phyloP scores from a whole-genome alignment of 1,284 basidiomycete genomes.

The Earliella scabrosa region DNA sequence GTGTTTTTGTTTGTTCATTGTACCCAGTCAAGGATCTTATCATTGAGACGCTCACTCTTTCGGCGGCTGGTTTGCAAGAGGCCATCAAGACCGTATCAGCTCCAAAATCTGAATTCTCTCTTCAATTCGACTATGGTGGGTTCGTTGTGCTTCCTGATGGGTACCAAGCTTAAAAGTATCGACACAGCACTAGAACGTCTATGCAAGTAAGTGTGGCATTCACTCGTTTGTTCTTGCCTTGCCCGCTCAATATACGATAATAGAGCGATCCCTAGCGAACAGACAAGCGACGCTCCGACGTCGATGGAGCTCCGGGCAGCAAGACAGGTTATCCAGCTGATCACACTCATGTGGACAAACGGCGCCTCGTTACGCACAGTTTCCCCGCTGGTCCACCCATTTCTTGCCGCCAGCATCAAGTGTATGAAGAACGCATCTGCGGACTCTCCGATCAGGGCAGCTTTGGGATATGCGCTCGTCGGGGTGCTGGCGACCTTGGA shows the following conservation, averaged over 20 bases:
- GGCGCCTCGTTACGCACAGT: conserved; percentile 26
- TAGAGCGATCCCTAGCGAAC: too few relatives aligned
- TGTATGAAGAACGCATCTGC: conserved; percentile 22
- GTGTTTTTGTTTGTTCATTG: neutral
- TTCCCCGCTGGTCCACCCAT: conserved; percentile 25
- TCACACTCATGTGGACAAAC: conserved; percentile 39
- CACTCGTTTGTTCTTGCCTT: neutral
- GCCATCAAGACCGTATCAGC: conserved; percentile 17
- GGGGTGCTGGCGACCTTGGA: conserved; percentile 34
- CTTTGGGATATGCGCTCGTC: conserved; percentile 36
- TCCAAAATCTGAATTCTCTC: conserved; percentile 11
- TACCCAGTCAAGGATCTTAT: conserved; percentile 45
- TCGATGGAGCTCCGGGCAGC: conserved; percentile 6
- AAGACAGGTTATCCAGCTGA: conserved; percentile 35
- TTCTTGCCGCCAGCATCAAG: conserved; percentile 34
- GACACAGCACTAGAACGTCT: conserved; percentile 1
- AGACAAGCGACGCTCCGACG: neutral
- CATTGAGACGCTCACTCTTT: conserved; percentile 40
- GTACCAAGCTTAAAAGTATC: too few relatives aligned
- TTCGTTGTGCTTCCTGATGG: too few relatives aligned
- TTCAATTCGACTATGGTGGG: conserved; percentile 29
- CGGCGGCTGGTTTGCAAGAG: conserved; percentile 8
- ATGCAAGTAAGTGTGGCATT: conserved; percentile 6
- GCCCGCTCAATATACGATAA: neutral
- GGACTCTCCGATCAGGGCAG: conserved; percentile 4